Evolutionary conservation across 2,329 filamentous ascomycete species (phyloP), one percentile per base, ranked within the genome.

Genomic region (Coniochaeta pulveracea): DNA sequence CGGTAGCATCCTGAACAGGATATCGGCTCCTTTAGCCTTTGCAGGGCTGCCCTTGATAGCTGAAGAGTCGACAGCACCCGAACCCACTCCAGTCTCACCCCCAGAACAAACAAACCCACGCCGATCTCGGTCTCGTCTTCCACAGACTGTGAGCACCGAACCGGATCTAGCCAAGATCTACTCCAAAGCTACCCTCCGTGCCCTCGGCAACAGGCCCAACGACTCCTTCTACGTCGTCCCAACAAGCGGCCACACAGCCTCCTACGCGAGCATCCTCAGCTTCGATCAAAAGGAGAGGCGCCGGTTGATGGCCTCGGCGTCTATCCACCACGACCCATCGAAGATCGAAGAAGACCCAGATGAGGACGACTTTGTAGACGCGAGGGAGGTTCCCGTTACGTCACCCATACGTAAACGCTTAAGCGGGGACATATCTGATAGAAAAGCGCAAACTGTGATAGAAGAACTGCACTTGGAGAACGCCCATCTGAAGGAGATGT

Each of bases 211-310:
- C 18, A 67, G 69, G 11, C 62, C 72, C 11, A 72, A 68, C 37
- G 82, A 83, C 46, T 91, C 83, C 7, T 98, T 98, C 60, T 96
- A 95, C 52, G 82, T 96, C 2, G 91, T 98, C 1, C 91, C 89
- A 4, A 83, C 84, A 0, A 85, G 83, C 12, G 89, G 91, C 5
- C 86, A 89, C 42, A 95, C 86, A 3, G 80, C 88, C 39, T 91
- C 86, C 0, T 98, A 96, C 50, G 88, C 91, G 27, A 86, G 82
- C 40, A 95, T 98, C 34, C 63, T 94, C 14, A 80, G 65, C 26
- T 78, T 74, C 44, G 75, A 72, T 22, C 71, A 77, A 42, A 80
- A 80, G 47, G 76, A 80, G 50, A 76, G 71, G 50, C 64, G 74
- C 7, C 70, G 75, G 8, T 52, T 72, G 33, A 70, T 63, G 16